Evolutionary conservation across 148 eudicot species (phyloP).

Genomic region (Pouteria glomerata): DNA sequence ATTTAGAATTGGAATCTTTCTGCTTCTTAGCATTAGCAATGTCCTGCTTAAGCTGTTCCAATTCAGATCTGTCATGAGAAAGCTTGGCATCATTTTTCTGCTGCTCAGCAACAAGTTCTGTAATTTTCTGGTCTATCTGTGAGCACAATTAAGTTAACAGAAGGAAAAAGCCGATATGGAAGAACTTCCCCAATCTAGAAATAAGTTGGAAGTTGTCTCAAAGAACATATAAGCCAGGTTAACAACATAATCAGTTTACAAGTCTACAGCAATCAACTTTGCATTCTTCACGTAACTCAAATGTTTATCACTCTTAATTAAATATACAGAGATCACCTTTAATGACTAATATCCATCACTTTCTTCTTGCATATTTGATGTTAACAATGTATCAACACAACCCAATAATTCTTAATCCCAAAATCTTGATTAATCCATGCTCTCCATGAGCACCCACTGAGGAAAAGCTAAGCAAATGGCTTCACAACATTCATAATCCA

Average conservation of each 20-base stretch:
- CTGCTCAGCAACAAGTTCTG: constrained; percentile 83
- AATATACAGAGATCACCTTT: background rate
- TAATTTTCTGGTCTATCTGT: constrained; percentile 79
- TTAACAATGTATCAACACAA: background rate
- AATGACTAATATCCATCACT: background rate
- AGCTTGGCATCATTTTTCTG: constrained; percentile 91
- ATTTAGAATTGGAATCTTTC: constrained; percentile 60
- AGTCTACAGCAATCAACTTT: background rate
- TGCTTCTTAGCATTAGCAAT: constrained; percentile 71
- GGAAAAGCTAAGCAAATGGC: no score
- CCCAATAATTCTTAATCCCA: background rate
- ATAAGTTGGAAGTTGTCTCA: background rate
- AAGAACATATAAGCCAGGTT: background rate
- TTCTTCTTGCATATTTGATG: background rate
- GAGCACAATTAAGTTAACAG: constrained; percentile 46
- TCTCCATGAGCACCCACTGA: background rate
- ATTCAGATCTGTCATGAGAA: constrained; percentile 76
- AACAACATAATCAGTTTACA: background rate
- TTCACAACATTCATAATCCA: no score
- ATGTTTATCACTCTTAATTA: background rate
- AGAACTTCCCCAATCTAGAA: background rate
- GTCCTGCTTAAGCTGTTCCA: constrained; percentile 85
- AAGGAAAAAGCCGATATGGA: background rate
- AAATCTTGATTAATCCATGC: background rate
- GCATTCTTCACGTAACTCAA: background rate